A percentile compares a stretch with the other conserved stretches of the same genome.
Evolutionary conservation across 176 grass and related monocot species (phyloP).

Genomic region (Puya raimondii): DNA sequence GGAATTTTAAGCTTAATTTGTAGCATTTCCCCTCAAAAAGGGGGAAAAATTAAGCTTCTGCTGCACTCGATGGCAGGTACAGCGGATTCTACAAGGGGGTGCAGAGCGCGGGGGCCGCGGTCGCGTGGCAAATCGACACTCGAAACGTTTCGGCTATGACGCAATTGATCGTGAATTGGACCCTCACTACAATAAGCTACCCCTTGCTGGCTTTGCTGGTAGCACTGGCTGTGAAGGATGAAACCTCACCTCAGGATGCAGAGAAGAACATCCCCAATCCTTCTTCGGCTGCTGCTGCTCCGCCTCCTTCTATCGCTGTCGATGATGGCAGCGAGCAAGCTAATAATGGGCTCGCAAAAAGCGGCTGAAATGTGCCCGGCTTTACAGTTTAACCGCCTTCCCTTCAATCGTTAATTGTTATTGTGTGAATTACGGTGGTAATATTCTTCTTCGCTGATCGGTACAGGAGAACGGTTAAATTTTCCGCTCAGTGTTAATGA

Average conservation of each 20-base stretch:
- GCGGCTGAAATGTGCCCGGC: background rate
- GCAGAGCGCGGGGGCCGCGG: conserved; percentile 75
- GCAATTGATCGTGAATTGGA: conserved; percentile 75
- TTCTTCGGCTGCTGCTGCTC: conserved; percentile 11
- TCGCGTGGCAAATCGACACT: conserved; percentile 70
- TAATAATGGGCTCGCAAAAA: background rate
- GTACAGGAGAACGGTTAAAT: background rate
- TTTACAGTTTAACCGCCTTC: background rate
- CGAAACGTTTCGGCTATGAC: conserved; percentile 20
- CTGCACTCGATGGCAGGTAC: conserved; percentile 34
- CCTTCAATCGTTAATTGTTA: background rate
- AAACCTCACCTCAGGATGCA: conserved; percentile 28
- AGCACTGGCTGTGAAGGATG: conserved; percentile 62
- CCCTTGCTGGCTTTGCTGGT: conserved; percentile 59
- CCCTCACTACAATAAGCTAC: conserved; percentile 65
- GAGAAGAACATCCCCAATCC: background rate
- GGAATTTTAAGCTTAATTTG: too few species aligned
- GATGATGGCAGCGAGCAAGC: conserved; percentile 4
- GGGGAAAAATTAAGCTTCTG: background rate
- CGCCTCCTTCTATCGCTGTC: too few species aligned
- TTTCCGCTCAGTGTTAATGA: background rate
- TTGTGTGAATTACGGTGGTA: background rate
- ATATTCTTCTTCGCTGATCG: background rate
- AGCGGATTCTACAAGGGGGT: conserved; percentile 90
- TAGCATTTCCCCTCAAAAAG: background rate